Base-by-base conservation (phyloP, 1,284 basidiomycete species). In the Malassezia restricta region DNA sequence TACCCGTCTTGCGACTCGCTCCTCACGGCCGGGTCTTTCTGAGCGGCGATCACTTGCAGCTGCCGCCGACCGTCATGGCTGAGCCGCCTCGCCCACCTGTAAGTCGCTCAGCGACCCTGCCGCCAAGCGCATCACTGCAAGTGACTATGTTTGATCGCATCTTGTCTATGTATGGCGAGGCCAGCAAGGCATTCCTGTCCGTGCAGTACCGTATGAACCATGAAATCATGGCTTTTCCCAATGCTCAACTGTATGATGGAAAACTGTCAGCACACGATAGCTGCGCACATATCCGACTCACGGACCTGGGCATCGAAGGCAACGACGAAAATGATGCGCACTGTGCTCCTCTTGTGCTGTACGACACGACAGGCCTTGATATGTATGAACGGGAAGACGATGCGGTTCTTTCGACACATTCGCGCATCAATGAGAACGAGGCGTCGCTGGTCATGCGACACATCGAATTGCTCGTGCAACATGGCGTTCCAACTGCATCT, bases 121-220 rank as follows among this genome's bases (percentile, higher is more conserved):
- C n/a, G 8, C 39, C 39, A 9, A 24, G n/a, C 9, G n/a, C 33
- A 37, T 82, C 87, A 0, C 76, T 98, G 15, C 86, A 91, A 68
- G 84, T 81, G 1, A 96, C 92, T 0, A 77, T 96, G 27, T 98
- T 98, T 66, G 87, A 91, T 57, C 81, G 92, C 6, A 76, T 95
- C 3, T 86, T 96, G 70, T 79, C 78, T 43, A 83, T 92, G 77
- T 91, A 90, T 62, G 90, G 91, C 0, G 74, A 80, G 0, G 77
- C 78, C 1, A 83, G 92, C 73, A 94, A 94, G 69, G 79, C 83
- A 7, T 83, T 96, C 79, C 80, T 98, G 17, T 81, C 83, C 31
- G 59, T 71, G 14, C 74, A 75, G 40, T 76, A 76, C 55, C 67
- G 89, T 17, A 92, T 96, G 89, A 85, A 92, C 70, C 76, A 79